Percentiles rank a stretch among this genome's conserved stretches.
Conservation (phyloP, 2,329 filamentous ascomycete species). For the Trichoderma sp. region DNA sequence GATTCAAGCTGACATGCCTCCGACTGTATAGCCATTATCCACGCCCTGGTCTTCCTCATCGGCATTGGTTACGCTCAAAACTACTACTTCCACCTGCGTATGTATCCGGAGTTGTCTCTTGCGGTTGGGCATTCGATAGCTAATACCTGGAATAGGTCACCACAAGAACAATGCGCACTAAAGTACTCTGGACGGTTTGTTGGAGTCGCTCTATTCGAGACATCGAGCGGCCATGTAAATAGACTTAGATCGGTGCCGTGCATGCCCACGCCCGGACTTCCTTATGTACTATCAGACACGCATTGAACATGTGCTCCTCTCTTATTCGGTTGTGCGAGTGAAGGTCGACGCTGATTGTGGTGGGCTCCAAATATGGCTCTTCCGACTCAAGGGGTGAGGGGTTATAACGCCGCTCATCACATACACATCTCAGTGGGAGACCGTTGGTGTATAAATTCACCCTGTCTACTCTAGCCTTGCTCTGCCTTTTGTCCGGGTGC, state of each 20-base stretch:
- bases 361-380: background rate
- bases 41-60: slow-evolving; percentile 77
- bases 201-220: slow-evolving; percentile 33
- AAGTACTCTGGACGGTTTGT: slow-evolving; percentile 37
- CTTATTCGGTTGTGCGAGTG: background rate
- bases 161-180: slow-evolving; percentile 99
- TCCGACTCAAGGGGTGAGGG: background rate
- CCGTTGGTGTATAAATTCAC: too few species aligned
- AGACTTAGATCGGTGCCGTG: slow-evolving; percentile 42
- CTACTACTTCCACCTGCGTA: slow-evolving; percentile 99
- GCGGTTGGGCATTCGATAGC: slow-evolving; percentile 9
- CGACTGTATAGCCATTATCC: slow-evolving; percentile 72
- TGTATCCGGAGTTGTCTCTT: slow-evolving; percentile 46
- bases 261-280: slow-evolving; percentile 21
- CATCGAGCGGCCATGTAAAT: slow-evolving; percentile 46
- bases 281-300: slow-evolving; percentile 27
- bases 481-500: background rate
- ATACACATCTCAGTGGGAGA: too few species aligned
- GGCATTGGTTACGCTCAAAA: slow-evolving; percentile 91
- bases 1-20: slow-evolving; percentile 29
- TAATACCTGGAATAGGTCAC: slow-evolving; percentile 66
- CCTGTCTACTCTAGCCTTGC: background rate
- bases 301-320: slow-evolving; percentile 18
- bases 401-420: too few species aligned
- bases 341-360: background rate